Percentiles rank a stretch among this genome's conserved stretches.
phyloP scores from a whole-genome alignment of 306 rosid genomes.

The Alnus rubra region DNA sequence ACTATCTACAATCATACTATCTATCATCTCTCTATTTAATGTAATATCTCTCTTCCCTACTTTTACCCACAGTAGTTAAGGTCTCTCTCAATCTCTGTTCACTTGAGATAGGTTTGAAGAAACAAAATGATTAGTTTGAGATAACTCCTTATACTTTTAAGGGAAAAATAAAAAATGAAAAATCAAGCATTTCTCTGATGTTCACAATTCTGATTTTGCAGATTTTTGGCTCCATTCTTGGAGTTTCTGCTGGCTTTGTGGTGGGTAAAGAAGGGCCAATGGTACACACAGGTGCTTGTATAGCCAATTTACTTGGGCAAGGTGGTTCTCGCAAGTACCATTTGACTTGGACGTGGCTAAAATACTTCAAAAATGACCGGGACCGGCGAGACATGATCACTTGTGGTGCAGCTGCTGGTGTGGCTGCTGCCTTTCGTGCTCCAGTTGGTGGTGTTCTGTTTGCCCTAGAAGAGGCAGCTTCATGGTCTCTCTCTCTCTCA shows the following conservation, averaged over 20 bases:
- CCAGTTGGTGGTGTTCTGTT: conserved; percentile 97
- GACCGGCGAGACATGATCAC: conserved; percentile 94
- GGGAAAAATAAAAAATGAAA: neutral
- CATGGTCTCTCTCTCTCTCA: conserved; percentile 57
- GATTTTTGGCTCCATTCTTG: conserved; percentile 83
- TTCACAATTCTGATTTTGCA: conserved; percentile 35
- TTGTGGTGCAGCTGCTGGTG: conserved; percentile 97
- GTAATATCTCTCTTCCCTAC: neutral
- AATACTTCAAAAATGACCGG: conserved; percentile 80
- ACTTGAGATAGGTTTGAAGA: neutral
- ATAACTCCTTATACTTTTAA: neutral
- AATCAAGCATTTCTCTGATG: neutral
- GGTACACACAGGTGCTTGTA: conserved; percentile 97
- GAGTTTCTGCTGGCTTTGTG: conserved; percentile 88
- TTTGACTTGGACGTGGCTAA: conserved; percentile 74
- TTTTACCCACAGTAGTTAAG: neutral
- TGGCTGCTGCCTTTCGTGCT: conserved; percentile 94
- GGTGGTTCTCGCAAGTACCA: conserved; percentile 85
- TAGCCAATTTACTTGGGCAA: conserved; percentile 82
- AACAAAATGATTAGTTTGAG: neutral
- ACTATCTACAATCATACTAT: neutral
- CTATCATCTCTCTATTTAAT: neutral
- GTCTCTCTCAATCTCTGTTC: neutral
- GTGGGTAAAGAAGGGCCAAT: conserved; percentile 98
- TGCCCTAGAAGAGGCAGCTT: conserved; percentile 96